Evolutionary conservation across 176 grass and related monocot genomes (phyloP).

Genomic region (Aechmea fasciata): DNA sequence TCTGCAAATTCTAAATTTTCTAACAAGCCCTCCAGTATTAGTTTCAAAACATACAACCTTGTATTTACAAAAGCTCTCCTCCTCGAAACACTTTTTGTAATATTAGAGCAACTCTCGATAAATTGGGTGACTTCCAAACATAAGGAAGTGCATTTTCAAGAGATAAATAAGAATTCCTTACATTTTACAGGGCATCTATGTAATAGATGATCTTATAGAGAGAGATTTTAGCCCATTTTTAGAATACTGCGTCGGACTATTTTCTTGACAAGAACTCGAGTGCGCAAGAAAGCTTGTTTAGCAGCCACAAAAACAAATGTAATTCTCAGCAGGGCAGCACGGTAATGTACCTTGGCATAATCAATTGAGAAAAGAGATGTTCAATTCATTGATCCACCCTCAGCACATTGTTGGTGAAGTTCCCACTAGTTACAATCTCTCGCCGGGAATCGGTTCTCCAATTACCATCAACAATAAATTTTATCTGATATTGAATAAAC

Average conservation of each 20-base stretch:
- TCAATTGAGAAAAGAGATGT: neutral
- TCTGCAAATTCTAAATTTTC: too few relatives aligned
- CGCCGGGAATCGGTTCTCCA: conserved; percentile 32
- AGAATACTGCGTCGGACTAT: neutral
- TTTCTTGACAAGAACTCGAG: too few relatives aligned
- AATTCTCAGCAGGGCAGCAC: neutral
- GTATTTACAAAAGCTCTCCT: too few relatives aligned
- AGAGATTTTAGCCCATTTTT: neutral
- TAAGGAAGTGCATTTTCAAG: too few relatives aligned
- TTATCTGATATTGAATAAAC: conserved; percentile 27
- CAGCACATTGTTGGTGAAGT: conserved; percentile 40
- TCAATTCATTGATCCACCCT: conserved; percentile 20
- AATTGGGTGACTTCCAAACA: too few relatives aligned
- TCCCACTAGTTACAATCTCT: conserved; percentile 17
- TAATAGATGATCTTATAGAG: neutral
- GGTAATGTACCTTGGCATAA: neutral
- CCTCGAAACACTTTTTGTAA: too few relatives aligned
- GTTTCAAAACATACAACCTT: too few relatives aligned
- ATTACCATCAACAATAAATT: conserved; percentile 38
- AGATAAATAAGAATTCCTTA: too few relatives aligned
- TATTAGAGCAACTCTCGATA: too few relatives aligned
- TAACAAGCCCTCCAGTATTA: too few relatives aligned
- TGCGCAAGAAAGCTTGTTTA: neutral
- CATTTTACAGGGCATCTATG: too few relatives aligned
- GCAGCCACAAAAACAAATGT: neutral